Conservation (phyloP, 1,139 yeast species). For the Sugiyamaella castrensis region DNA sequence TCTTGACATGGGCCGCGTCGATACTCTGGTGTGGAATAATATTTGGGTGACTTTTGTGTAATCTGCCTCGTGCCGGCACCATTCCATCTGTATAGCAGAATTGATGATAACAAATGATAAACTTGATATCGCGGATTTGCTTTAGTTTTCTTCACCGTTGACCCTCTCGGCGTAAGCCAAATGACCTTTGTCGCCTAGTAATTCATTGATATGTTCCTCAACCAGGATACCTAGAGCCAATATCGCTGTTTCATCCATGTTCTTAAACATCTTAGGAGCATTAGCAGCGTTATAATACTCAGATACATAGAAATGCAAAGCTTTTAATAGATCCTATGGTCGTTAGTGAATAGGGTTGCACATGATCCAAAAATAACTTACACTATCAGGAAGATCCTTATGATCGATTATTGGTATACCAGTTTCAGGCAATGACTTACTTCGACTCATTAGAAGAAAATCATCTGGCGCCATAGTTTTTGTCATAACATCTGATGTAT, state of each 20-base stretch:
- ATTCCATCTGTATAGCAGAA: no score
- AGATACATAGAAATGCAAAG: conserved; percentile 29
- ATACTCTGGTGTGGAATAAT: no score
- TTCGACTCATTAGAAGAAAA: conserved; percentile 4
- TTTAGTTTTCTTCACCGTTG: conserved; percentile 1
- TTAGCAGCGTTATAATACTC: conserved; percentile 21
- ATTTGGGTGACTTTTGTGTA: no score
- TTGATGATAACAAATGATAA: no score
- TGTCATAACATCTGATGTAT: not conserved
- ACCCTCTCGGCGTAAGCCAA: conserved; percentile 23
- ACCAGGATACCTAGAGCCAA: conserved; percentile 36
- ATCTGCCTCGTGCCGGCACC: no score
- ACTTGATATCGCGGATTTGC: no score
- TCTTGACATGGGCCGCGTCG: no score
- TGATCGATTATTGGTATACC: conserved; percentile 21
- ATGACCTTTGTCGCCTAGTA: conserved; percentile 33
- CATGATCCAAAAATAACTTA: not conserved
- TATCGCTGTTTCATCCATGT: conserved; percentile 35
- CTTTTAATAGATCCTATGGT: conserved; percentile 24
- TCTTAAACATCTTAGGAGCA: conserved; percentile 16
- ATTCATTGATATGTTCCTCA: conserved; percentile 33
- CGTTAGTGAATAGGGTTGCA: conserved; percentile 1
- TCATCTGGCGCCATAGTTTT: conserved; percentile 18
- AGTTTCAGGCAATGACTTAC: conserved; percentile 8
- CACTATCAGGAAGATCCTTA: conserved; percentile 19